These are phyloP conservation scores for Ophiobolus disseminans DNA, from an alignment of 2,329 filamentous ascomycete species.

Conservation along the genomic window DNA sequence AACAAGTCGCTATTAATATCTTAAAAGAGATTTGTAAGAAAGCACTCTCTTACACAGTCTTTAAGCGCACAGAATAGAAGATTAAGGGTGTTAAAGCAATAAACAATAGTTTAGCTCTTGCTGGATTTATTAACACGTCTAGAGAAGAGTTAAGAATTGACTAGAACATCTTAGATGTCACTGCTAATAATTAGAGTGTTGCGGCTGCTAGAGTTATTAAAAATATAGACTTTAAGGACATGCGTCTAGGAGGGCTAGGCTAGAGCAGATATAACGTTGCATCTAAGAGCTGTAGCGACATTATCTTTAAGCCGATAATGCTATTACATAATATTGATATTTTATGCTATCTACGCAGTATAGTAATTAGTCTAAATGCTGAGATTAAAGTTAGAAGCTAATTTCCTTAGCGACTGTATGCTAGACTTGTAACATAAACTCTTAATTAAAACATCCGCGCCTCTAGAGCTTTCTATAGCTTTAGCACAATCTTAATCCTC, in stretches of 20 bases:
- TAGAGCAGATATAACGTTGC: not conserved
- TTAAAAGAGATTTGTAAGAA: conserved; percentile 11
- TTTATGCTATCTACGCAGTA: not conserved
- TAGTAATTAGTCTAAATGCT: not conserved
- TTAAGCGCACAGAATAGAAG: conserved; percentile 17
- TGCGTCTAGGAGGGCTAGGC: not conserved
- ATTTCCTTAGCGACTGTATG: not conserved
- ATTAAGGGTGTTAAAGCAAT: conserved; percentile 18
- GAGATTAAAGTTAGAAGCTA: not conserved
- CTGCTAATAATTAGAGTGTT: conserved; percentile 8
- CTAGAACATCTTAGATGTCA: conserved; percentile 16
- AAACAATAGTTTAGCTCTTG: conserved; percentile 14
- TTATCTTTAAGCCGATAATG: not conserved
- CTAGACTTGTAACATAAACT: not conserved
- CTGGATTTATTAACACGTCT: conserved; percentile 18
- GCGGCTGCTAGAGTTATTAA: conserved; percentile 6
- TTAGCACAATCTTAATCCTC: not conserved
- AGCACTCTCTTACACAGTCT: conserved; percentile 9
- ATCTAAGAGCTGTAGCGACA: not conserved
- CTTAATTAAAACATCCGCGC: not conserved
- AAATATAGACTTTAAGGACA: not conserved
- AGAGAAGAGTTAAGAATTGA: conserved; percentile 13
- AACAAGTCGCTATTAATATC: conserved; percentile 2
- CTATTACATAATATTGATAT: not conserved
- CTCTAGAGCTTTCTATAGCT: not conserved